A percentile compares a stretch with the other conserved stretches of the same genome.
These are phyloP conservation scores for Suhomyces emberorum DNA, from an alignment of 805 yeast genomes.

Conservation along the genomic window DNA sequence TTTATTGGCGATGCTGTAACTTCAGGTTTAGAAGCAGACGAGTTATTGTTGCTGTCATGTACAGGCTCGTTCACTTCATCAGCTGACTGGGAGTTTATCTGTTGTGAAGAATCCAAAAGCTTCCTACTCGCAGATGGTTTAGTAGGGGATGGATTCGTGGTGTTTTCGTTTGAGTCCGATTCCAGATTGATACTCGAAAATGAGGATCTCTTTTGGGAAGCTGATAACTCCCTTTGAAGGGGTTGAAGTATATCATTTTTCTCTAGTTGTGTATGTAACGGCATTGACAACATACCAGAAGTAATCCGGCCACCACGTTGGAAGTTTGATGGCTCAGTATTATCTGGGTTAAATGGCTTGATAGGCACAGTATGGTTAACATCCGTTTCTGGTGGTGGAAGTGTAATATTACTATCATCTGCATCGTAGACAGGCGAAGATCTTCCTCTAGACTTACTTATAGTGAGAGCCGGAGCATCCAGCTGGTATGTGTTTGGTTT, in stretches of 20 bases:
- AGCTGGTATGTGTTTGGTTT: constrained; percentile 2
- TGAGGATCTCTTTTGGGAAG: too few species aligned
- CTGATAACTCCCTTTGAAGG: neutral
- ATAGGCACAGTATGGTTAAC: constrained; percentile 26
- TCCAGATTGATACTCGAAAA: too few species aligned
- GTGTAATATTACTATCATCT: constrained; percentile 22
- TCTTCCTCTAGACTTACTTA: constrained; percentile 1
- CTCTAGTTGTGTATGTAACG: constrained; percentile 28
- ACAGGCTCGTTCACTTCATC: too few species aligned
- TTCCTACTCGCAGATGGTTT: too few species aligned
- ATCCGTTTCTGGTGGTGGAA: constrained; percentile 34
- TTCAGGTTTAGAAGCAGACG: too few species aligned
- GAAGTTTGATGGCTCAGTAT: constrained; percentile 1
- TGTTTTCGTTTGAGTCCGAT: too few species aligned
- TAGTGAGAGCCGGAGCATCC: constrained; percentile 5
- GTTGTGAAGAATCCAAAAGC: too few species aligned
- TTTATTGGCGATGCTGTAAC: too few species aligned
- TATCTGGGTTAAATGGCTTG: constrained; percentile 15
- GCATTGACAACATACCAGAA: constrained; percentile 40
- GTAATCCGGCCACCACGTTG: constrained; percentile 23
- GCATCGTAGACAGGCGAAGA: constrained; percentile 8
- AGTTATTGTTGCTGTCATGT: too few species aligned
- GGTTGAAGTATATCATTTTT: constrained; percentile 13
- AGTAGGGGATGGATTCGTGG: too few species aligned
- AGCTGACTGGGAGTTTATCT: too few species aligned